Evolutionary conservation across 352 stramenopile species (phyloP), one percentile per base, ranked within the genome.

Genomic region (Pythium periplocum): DNA sequence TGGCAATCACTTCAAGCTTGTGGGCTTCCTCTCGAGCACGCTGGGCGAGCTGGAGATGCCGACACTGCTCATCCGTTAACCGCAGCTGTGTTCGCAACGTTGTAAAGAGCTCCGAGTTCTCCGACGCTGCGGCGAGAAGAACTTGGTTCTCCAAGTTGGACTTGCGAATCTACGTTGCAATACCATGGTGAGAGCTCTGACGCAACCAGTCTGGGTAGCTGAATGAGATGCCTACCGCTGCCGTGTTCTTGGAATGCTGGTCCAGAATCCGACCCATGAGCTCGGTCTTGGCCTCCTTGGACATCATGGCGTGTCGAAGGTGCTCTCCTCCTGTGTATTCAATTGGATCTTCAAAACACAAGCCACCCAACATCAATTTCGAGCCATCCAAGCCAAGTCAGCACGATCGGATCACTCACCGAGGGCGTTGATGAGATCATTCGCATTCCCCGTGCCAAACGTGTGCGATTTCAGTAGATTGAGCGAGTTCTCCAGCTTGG

Each of bases 61-160:
- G 73, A 40, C 76, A 89, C 53, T 95, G 84, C 26, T 88, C 77
- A 8, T 75, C 57, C 12, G 82, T 85, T 39, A 95, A 79, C 26
- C 76, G 64, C 17, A 95, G 48, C 31, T 88, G 72, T 6, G 69
- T 68, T 9, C 79, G 67, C 42, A 87, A 50, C 11, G 73, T 66
- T 12, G 51, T 58, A 34, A 81, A 86, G 33, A 87, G 60, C 17
- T 88, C 76, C 12, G 75, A 74, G 51, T 87, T 76, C 41, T 88
- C 76, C 12, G 64, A 74, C 5, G 70, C 78, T 5, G 73, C 68
- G 38, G 78, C 75, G 38, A 91, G 75, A 47, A 94, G 57, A 41
- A 85, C 71, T 71, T 90, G 81, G 51, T 90, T 95, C 48, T 95
- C 84, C 46, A 74, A 56, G 56, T 93, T 92, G n/a, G 82, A 80